Base-by-base conservation (phyloP, 257 asterid species). In the Ocimum tenuiflorum region DNA sequence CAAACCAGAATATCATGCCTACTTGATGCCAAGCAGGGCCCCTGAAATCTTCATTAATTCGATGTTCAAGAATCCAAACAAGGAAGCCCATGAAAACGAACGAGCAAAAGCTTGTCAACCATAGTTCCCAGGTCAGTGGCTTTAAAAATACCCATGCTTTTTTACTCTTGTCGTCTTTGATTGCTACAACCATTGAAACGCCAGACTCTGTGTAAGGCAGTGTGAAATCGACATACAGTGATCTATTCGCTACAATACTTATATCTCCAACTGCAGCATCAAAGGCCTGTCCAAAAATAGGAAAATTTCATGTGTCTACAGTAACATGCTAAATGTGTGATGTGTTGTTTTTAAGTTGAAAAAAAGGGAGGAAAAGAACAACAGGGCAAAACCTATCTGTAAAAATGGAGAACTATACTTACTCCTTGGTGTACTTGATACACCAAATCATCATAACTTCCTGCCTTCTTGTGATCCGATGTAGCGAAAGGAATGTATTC, bases 1-100 rank as follows among this genome's bases (percentile, higher is more conserved):
- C n/a, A n/a, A n/a, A n/a, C n/a, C n/a, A n/a, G n/a, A 84, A 72
- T 65, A 73, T 58, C 63, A 45, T 65, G 75, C 85, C 88, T 59
- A 77, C 69, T 78, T 84, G 88, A 60, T 76, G 15, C 70, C 67
- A 65, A 60, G 7, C 23, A 31, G 81, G 63, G 8, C 84, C 84
- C 63, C 70, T 60, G 67, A 79, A 79, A 17, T 79, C 81, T 5
- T 72, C 79, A 6, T 72, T 79, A 3, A 62, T 65, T 41, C 75
- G 66, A 57, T 72, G 84, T 61, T 79, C 84, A 0, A 79, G 75
- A 48, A 70, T 50, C 84, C 84, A 76, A 49, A 76, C 58, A 11
- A 73, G 27, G 29, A 60, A 0, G 9, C 81, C 85, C 0, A 80
- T 67, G 73, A 70, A 57, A 6, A 76, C 29, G 11, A 76, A 73